Conservation (phyloP, 2,329 filamentous ascomycete species). For the Aspergillus intermedius region DNA sequence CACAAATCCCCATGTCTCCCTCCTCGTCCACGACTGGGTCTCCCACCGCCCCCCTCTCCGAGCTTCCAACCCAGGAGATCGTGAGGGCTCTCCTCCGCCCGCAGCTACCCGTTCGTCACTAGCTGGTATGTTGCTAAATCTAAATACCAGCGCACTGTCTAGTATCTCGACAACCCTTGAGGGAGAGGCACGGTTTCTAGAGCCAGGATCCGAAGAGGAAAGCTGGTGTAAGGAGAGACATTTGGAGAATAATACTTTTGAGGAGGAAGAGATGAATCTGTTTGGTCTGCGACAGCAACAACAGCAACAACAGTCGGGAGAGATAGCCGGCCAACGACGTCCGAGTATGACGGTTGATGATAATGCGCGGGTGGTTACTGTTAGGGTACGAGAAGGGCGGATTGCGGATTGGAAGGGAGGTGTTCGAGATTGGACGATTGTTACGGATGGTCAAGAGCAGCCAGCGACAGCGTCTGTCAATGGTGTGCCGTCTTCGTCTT, state of each 20-base stretch:
- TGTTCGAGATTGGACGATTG: constrained; percentile 66
- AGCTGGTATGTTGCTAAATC: constrained; percentile 74
- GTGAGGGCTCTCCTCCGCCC: constrained; percentile 57
- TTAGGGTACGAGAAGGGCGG: constrained; percentile 74
- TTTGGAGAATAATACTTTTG: constrained; percentile 87
- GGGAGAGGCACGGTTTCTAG: constrained; percentile 70
- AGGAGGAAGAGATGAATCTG: constrained; percentile 45
- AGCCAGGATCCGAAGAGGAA: constrained; percentile 72
- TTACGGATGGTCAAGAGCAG: constrained; percentile 25
- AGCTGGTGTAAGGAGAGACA: constrained; percentile 75
- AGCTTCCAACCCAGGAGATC: constrained; percentile 45
- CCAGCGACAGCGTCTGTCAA: constrained; percentile 21
- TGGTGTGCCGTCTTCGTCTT: constrained; percentile 11
- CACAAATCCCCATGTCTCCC: constrained; percentile 77
- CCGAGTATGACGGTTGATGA: constrained; percentile 62
- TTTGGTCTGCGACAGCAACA: constrained; percentile 31
- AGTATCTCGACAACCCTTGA: constrained; percentile 92
- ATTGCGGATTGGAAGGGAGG: constrained; percentile 95
- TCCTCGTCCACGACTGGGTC: constrained; percentile 98
- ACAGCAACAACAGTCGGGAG: constrained; percentile 9
- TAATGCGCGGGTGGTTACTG: constrained; percentile 80
- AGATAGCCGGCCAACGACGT: constrained; percentile 22
- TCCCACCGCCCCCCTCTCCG: constrained; percentile 82
- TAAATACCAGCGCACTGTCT: constrained; percentile 82
- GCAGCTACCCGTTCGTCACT: constrained; percentile 63